Base-by-base conservation (phyloP, 345 rosid genomes). In the Reutealis trisperma region DNA sequence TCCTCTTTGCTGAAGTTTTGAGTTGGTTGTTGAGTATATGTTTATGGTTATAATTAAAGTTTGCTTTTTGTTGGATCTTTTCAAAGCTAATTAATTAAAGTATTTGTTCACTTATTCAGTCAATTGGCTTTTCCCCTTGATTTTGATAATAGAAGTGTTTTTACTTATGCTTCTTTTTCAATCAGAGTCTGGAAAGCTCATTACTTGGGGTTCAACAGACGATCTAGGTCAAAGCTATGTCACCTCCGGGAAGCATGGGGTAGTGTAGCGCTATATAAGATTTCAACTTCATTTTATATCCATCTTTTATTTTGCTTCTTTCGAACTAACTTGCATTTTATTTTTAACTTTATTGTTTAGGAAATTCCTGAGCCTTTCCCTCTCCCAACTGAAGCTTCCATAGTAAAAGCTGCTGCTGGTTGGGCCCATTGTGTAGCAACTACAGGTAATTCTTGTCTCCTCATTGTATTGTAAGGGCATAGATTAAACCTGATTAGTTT, bases 141-240 rank as follows among this genome's bases (percentile, higher is more conserved):
- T 67, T 6, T 73, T 66, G n/a, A 42, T 32, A 72, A 24, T 14
- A 44, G 19, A 16, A 5, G 52, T 41, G 25, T 41, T 66, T 70
- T 73, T 51, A 59, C 64, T 71, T 21, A n/a, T 77, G 42, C 37
- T 76, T 73, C 60, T 67, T 70, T 54, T 65, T 73, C 67, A 54
- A 82, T 74, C 89, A 96, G 99, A 91, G 54, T 87, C 92, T 10
- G 94, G 99, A 81, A 94, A 90, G 94, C 97, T 96, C 41, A 90
- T 96, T 63, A 94, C 99, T 15, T 96, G 99, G 99, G 99, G 99
- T 52, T 96, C 98, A 57, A 88, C 98, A 14, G 99, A 92, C 85
- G 99, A 96, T 88, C 84, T 92, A 49, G 99, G 98, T 82, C 99
- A 96, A 85, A 94, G 99, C 93, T 96, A 96, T 64, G 84, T 96